A percentile compares a stretch with the other conserved stretches of the same genome.
phyloP scores from a whole-genome alignment of 1,139 yeast species.

The Sugiyamaella castrensis region DNA sequence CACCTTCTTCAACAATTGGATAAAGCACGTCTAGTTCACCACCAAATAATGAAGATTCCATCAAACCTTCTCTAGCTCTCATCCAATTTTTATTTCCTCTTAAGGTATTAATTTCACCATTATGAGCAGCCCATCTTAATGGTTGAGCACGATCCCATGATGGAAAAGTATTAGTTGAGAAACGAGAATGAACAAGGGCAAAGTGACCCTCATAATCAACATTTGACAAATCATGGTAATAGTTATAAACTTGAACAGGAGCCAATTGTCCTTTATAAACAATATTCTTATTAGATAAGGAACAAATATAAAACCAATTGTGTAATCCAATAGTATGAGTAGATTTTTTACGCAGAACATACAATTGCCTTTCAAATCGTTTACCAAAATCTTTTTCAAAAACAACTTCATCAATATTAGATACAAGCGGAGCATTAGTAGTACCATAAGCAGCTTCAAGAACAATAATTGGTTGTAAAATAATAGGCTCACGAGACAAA shows the following conservation, averaged over 20 bases:
- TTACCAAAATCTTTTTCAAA: conserved; percentile 59
- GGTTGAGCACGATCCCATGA: conserved; percentile 99
- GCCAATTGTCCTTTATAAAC: conserved; percentile 98
- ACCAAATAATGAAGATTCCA: conserved; percentile 83
- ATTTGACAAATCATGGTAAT: conserved; percentile 88
- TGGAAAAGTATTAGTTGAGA: conserved; percentile 97
- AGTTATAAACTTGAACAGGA: conserved; percentile 91
- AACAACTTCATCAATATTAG: conserved; percentile 42
- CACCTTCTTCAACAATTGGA: conserved; percentile 98
- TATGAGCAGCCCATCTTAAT: conserved; percentile 94
- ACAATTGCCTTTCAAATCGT: conserved; percentile 78
- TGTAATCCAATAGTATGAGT: conserved; percentile 89
- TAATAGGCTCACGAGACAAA: conserved; percentile 84
- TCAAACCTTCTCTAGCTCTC: conserved; percentile 97
- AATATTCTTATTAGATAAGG: conserved; percentile 81
- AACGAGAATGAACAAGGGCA: conserved; percentile 94
- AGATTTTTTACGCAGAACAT: conserved; percentile 82
- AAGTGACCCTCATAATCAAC: conserved; percentile 94
- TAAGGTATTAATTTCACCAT: conserved; percentile 96
- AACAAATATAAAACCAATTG: conserved; percentile 97
- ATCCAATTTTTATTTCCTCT: conserved; percentile 99
- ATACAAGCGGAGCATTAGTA: conserved; percentile 30
- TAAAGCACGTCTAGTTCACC: conserved; percentile 86
- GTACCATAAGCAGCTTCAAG: conserved; percentile 54
- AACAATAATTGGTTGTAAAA: conserved; percentile 85